A percentile compares a stretch with the other conserved stretches of the same genome.
Conservation (phyloP, 495 filamentous ascomycete species). For the Daldinia grandis region DNA sequence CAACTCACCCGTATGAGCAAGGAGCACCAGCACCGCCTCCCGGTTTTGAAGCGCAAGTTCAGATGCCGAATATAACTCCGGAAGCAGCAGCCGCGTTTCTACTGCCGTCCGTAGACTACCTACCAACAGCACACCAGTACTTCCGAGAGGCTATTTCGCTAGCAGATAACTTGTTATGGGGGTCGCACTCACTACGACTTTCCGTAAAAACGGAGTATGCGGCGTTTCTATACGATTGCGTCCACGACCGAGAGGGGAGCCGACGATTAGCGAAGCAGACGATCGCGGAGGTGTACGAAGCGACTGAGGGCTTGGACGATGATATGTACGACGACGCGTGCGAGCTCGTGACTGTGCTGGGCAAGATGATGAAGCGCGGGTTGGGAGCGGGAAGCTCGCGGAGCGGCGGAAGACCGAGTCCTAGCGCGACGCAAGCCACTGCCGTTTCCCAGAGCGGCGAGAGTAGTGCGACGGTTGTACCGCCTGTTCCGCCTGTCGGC, state of each 20-base stretch:
- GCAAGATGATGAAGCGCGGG: slow-evolving; percentile 80
- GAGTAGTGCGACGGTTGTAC: slow-evolving; percentile 25
- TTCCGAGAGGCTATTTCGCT: slow-evolving; percentile 82
- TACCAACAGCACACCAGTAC: slow-evolving; percentile 78
- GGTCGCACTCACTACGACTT: slow-evolving; percentile 87
- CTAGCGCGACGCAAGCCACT: slow-evolving; percentile 12
- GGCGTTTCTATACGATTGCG: slow-evolving; percentile 95
- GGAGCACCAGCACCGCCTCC: slow-evolving; percentile 61
- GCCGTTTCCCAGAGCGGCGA: slow-evolving; percentile 22
- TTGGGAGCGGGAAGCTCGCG: slow-evolving; percentile 38
- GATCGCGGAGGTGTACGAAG: slow-evolving; percentile 89
- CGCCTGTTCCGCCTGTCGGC: slow-evolving; percentile 32
- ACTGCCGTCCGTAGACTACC: slow-evolving; percentile 81
- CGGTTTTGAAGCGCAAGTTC: slow-evolving; percentile 52
- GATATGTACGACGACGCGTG: slow-evolving; percentile 84
- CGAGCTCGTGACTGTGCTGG: slow-evolving; percentile 75
- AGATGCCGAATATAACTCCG: slow-evolving; percentile 20
- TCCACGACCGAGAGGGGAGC: slow-evolving; percentile 79
- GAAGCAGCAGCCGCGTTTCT: slow-evolving; percentile 72
- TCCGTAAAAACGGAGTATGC: slow-evolving; percentile 92
- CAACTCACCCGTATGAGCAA: slow-evolving; percentile 53
- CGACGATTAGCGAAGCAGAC: slow-evolving; percentile 80
- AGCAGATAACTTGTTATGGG: slow-evolving; percentile 77
- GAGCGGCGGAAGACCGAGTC: slow-evolving; percentile 42
- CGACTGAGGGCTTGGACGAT: slow-evolving; percentile 89